A percentile compares a stretch with the other conserved stretches of the same genome.
Conservation (phyloP, 2,329 filamentous ascomycete genomes). For the Curvularia eragrostidis region DNA sequence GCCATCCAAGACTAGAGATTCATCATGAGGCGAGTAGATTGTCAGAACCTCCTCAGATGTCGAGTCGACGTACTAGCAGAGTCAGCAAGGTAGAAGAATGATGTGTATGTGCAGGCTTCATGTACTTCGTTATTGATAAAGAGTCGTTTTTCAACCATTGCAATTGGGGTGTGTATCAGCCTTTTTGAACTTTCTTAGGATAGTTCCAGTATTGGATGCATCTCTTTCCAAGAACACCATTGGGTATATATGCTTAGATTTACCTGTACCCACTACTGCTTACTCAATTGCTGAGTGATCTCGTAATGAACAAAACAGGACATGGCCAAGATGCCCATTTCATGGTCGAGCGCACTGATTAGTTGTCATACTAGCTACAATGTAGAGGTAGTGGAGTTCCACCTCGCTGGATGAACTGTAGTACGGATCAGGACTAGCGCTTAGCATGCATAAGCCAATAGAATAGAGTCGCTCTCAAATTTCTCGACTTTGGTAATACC, state of each 20-base stretch:
- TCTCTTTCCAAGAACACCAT: background rate
- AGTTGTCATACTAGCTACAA: background rate
- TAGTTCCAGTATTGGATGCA: background rate
- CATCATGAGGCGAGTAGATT: conserved; percentile 36
- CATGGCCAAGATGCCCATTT: no score
- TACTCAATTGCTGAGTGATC: background rate
- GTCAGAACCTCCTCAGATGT: conserved; percentile 30
- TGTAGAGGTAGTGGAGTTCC: background rate
- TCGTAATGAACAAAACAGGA: background rate
- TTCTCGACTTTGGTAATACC: background rate
- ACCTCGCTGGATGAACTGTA: background rate
- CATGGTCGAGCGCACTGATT: background rate
- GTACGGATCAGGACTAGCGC: background rate
- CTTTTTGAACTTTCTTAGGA: background rate
- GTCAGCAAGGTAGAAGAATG: background rate
- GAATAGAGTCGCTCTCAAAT: background rate
- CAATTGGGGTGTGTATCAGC: background rate
- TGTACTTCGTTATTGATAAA: conserved; percentile 42
- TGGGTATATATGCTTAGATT: background rate
- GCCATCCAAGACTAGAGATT: conserved; percentile 30
- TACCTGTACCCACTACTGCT: background rate
- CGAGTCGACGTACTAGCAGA: conserved; percentile 30
- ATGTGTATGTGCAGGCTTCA: background rate
- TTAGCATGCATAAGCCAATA: background rate
- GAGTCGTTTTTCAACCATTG: conserved; percentile 20